phyloP scores from a whole-genome alignment of 2,329 filamentous ascomycete species.

The Diaporthe eres region DNA sequence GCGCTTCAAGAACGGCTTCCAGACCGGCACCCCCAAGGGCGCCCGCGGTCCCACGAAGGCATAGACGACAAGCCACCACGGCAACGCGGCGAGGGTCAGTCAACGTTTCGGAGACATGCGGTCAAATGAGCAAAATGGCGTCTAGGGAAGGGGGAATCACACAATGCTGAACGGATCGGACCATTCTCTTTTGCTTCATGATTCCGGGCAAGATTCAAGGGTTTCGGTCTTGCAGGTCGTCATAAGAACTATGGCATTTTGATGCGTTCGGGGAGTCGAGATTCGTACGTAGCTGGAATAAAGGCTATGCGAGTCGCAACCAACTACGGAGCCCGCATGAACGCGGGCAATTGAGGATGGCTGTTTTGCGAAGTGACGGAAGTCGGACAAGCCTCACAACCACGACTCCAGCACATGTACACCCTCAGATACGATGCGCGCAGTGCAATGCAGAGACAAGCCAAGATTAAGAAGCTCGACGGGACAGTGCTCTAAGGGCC shows the following conservation, averaged over 20 bases:
- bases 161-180: constrained; percentile 42
- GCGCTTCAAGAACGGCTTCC: constrained; percentile 99
- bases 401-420: constrained; percentile 5
- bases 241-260: constrained; percentile 41
- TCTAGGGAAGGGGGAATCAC: constrained; percentile 47
- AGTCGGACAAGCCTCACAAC: neutral
- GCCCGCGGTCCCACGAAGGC: constrained; percentile 74
- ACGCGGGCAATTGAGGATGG: constrained; percentile 11
- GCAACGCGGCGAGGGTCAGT: constrained; percentile 30
- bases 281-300: constrained; percentile 42
- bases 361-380: constrained; percentile 27
- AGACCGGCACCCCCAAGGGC: constrained; percentile 87
- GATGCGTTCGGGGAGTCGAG: constrained; percentile 35
- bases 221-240: constrained; percentile 43
- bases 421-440: constrained; percentile 3
- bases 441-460: constrained; percentile 19
- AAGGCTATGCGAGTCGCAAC: constrained; percentile 40
- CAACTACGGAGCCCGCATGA: constrained; percentile 28
- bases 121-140: constrained; percentile 41
- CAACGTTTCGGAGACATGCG: constrained; percentile 35
- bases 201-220: constrained; percentile 41
- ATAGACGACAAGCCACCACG: constrained; percentile 46
- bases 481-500: neutral
- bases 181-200: constrained; percentile 41
- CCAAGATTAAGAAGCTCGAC: constrained; percentile 15